These are phyloP conservation scores for Paramecium pentaurelia DNA, from an alignment of 73 alveolate species.

Conservation along the genomic window DNA sequence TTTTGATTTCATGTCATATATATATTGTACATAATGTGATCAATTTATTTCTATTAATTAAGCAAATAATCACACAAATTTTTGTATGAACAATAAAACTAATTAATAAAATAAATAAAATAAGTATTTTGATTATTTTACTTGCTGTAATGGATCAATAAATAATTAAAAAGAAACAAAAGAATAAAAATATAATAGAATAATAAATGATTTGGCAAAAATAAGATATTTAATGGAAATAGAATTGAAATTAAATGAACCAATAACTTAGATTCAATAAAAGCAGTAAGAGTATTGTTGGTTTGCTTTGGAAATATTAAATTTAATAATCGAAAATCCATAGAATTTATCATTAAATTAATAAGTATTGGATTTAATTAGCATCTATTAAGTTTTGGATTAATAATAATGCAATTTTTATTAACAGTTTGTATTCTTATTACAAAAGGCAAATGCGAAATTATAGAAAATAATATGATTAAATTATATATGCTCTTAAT, in stretches of 20 bases:
- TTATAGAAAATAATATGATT: not conserved
- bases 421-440: not conserved
- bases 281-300: not conserved
- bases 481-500: not conserved
- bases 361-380: not conserved
- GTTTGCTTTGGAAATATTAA: not conserved
- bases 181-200: not conserved
- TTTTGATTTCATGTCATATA: not conserved
- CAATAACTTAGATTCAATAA: not conserved
- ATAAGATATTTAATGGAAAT: not conserved
- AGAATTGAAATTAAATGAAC: not conserved
- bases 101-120: not conserved
- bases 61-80: conserved; percentile 18
- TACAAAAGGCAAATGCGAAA: not conserved
- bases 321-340: not conserved
- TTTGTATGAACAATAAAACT: not conserved
- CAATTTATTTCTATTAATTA: not conserved
- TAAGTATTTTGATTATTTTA: not conserved
- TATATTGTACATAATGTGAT: conserved; percentile 11
- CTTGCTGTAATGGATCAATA: not conserved
- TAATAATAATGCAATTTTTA: not conserved
- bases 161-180: not conserved
- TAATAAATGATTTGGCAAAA: not conserved
- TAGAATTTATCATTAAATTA: not conserved
- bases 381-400: conserved; percentile 2